Evolutionary conservation across 768 basidiomycete genomes (phyloP), one percentile per base, ranked within the genome.

Genomic region (Suillus luteus): DNA sequence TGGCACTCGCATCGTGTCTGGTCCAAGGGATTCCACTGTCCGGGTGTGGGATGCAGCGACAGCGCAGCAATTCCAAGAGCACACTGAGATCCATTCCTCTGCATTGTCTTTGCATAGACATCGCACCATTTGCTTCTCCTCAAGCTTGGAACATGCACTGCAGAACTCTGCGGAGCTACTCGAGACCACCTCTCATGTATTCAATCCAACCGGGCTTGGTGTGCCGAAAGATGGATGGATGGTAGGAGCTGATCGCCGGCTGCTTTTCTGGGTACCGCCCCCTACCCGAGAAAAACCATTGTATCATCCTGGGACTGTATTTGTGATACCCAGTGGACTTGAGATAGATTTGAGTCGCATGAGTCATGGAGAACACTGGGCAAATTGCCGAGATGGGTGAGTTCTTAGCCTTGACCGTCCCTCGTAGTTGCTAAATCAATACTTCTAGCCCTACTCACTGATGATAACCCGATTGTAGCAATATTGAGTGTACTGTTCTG

Each of bases 21-120:
- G 69, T 11, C 70, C 70, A 7, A 1, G 14, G 0, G 70, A 71
- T 62, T 54, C 41, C 9, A 67, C 65, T 14, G 51, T 73, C 27
- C 31, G 60, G 3, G 9, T 68, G 22, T 73, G 73, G 73, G 62
- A 71, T 66, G 64, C 64, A 12, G 46, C 33, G 31, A 52, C 27
- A 12, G 12, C 17, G 43, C 40, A 41, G 40, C 40, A 15, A 6
- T 41, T 41, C 15, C 43, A 46, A 57, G 27, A 49, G 60, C 14
- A 49, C 33, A 22, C 14, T 37, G 27, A 22, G 41, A 48, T 48
- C 43, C n/a, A 19, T 14, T 48, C 27, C 11, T 41, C 57, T 12
- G 31, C 24, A 35, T 63, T n/a, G 11, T 35, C 38, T 14, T 55
- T 24, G 19, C 44, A 59, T 37, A 46, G 55, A 7, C n/a, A 12